Conservation (phyloP, 495 filamentous ascomycete genomes). For the Alectoria sarmentosa region DNA sequence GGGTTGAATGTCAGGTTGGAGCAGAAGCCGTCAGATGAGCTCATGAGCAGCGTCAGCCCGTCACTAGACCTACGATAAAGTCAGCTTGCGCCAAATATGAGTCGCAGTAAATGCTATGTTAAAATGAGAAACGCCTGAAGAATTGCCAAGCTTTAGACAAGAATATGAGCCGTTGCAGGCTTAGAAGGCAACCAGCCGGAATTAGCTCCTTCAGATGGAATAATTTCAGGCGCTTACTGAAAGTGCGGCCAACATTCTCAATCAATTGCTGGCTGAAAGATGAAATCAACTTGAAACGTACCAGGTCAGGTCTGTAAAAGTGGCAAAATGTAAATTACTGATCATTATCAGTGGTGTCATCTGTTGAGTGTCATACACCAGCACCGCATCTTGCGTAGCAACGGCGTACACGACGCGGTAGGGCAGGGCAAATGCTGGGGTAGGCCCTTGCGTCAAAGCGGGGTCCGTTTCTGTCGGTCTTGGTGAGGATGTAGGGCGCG, state of each 20-base stretch:
- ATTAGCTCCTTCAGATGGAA: neutral
- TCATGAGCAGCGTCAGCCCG: slow-evolving; percentile 86
- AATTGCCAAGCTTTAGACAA: neutral
- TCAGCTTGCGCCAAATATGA: slow-evolving; percentile 4
- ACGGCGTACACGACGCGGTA: slow-evolving; percentile 97
- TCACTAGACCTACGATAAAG: slow-evolving; percentile 73
- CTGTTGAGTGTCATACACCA: slow-evolving; percentile 97
- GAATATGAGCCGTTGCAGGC: neutral
- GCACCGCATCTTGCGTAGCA: slow-evolving; percentile 92
- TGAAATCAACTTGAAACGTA: slow-evolving; percentile 37
- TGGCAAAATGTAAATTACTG: slow-evolving; percentile 94
- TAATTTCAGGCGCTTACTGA: neutral
- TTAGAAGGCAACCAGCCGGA: neutral
- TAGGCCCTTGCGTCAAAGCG: slow-evolving; percentile 47
- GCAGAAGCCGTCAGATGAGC: slow-evolving; percentile 96
- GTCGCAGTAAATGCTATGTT: neutral
- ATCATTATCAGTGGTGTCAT: slow-evolving; percentile 86
- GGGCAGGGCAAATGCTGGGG: slow-evolving; percentile 71
- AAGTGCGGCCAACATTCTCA: neutral
- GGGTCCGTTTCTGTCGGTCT: slow-evolving; percentile 48
- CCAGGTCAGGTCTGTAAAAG: slow-evolving; percentile 96
- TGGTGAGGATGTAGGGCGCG: slow-evolving; percentile 44
- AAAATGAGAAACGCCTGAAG: neutral
- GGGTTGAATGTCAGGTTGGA: slow-evolving; percentile 78
- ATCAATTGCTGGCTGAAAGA: neutral